These are phyloP conservation scores for Petasospora fabianii DNA, from an alignment of 1,139 yeast species.

Conservation along the genomic window DNA sequence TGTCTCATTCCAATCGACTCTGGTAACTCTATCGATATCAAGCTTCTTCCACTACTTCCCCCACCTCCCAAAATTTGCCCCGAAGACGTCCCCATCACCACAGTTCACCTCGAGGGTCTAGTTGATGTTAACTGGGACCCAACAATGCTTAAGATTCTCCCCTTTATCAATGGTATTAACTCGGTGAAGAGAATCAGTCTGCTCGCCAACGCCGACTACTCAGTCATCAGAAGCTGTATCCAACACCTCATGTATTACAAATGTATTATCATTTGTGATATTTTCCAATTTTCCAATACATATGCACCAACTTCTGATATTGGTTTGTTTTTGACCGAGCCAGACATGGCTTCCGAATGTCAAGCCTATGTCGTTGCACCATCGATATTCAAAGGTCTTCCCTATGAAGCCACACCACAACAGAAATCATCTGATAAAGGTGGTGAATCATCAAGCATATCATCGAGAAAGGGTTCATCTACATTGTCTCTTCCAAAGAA, in stretches of 20 bases:
- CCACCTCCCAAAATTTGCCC: conserved; percentile 62
- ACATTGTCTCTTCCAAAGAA: conserved; percentile 8
- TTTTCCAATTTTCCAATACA: conserved; percentile 83
- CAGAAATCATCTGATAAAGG: neutral
- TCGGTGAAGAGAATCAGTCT: conserved; percentile 75
- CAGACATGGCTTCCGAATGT: conserved; percentile 75
- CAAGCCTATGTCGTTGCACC: conserved; percentile 68
- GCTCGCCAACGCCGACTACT: conserved; percentile 76
- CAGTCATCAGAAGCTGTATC: conserved; percentile 78
- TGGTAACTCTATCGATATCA: conserved; percentile 87
- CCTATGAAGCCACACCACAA: conserved; percentile 22
- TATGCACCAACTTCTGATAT: conserved; percentile 88
- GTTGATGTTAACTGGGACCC: conserved; percentile 97
- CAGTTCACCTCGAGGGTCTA: conserved; percentile 64
- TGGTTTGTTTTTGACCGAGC: conserved; percentile 59
- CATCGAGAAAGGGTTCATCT: conserved; percentile 12
- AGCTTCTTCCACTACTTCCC: conserved; percentile 80
- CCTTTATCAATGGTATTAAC: conserved; percentile 84
- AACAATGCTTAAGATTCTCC: conserved; percentile 83
- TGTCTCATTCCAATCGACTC: conserved; percentile 92
- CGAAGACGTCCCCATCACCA: conserved; percentile 84
- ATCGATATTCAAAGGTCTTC: conserved; percentile 25
- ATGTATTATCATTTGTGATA: conserved; percentile 76
- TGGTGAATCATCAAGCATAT: conserved; percentile 4
- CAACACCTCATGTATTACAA: conserved; percentile 89